Percentiles rank a stretch among this genome's conserved stretches.
Evolutionary conservation across 768 basidiomycete genomes (phyloP).

Genomic region (Tulasnella sp.): DNA sequence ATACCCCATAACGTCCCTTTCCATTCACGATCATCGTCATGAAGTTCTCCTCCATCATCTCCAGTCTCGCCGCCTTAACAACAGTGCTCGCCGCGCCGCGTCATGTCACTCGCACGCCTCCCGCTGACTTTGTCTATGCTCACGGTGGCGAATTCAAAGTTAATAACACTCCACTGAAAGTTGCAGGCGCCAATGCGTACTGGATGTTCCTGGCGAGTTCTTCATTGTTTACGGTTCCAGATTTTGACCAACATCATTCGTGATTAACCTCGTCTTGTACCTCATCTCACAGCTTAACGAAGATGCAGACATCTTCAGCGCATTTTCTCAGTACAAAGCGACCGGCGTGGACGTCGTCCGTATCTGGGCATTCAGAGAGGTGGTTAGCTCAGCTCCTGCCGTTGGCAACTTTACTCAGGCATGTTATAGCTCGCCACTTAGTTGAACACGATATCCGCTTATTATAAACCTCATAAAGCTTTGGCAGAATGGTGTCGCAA

Average conservation of each 20-base stretch:
- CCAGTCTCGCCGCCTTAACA: background rate
- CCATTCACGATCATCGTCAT: no score
- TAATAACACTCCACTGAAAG: conserved; percentile 1
- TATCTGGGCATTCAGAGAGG: conserved; percentile 14
- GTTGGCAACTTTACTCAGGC: conserved; percentile 7
- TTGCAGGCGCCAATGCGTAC: conserved; percentile 15
- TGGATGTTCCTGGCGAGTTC: conserved; percentile 13
- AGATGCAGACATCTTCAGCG: conserved; percentile 13
- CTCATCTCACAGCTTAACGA: background rate
- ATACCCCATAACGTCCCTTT: no score
- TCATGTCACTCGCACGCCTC: background rate
- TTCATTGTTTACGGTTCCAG: background rate
- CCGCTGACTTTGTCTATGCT: conserved; percentile 7
- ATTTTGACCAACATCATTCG: no score
- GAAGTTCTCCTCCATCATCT: background rate
- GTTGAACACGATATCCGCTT: background rate
- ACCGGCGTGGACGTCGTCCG: conserved; percentile 10
- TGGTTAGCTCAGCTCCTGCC: background rate
- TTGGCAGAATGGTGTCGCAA: conserved; percentile 3
- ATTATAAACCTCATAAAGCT: background rate
- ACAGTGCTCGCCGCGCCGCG: background rate
- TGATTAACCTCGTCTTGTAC: background rate
- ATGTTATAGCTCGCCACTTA: no score
- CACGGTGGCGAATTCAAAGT: conserved; percentile 10
- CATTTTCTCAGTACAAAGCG: conserved; percentile 1